A percentile compares a stretch with the other conserved stretches of the same genome.
phyloP scores from a whole-genome alignment of 176 grass and related monocot genomes.

The Phoenix roebelenii region DNA sequence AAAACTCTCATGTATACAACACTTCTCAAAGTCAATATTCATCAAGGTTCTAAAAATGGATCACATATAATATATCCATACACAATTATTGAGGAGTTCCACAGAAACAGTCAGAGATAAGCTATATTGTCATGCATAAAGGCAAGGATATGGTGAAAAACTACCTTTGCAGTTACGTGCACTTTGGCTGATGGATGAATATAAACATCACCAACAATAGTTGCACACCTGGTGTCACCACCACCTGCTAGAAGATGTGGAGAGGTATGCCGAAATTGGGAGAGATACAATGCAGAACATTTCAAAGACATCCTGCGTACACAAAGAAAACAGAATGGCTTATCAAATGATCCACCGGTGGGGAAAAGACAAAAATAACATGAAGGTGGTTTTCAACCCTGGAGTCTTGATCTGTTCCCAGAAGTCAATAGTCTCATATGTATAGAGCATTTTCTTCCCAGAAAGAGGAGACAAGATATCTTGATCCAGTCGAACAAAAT shows the following conservation, averaged over 20 bases:
- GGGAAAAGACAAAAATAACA: constrained; percentile 1
- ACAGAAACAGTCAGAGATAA: no score
- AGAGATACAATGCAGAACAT: constrained; percentile 88
- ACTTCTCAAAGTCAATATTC: no score
- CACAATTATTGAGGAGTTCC: no score
- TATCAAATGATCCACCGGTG: constrained; percentile 7
- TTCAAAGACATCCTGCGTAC: constrained; percentile 78
- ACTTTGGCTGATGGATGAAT: constrained; percentile 99
- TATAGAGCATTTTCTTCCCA: constrained; percentile 93
- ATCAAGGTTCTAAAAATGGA: no score
- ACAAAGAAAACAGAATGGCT: constrained; percentile 14
- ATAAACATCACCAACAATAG: constrained; percentile 84
- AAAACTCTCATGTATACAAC: no score
- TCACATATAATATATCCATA: no score
- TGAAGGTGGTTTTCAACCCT: constrained; percentile 39
- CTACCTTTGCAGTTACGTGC: constrained; percentile 94
- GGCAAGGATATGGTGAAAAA: background rate
- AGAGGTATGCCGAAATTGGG: constrained; percentile 65
- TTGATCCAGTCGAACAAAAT: constrained; percentile 98
- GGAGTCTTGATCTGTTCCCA: constrained; percentile 99
- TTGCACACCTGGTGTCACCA: constrained; percentile 51
- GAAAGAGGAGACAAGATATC: constrained; percentile 95
- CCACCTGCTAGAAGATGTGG: constrained; percentile 82
- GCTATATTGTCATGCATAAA: no score
- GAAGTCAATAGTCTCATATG: constrained; percentile 83